These are phyloP conservation scores for Coffea eugenioides DNA, from an alignment of 257 asterid genomes.

Conservation along the genomic window DNA sequence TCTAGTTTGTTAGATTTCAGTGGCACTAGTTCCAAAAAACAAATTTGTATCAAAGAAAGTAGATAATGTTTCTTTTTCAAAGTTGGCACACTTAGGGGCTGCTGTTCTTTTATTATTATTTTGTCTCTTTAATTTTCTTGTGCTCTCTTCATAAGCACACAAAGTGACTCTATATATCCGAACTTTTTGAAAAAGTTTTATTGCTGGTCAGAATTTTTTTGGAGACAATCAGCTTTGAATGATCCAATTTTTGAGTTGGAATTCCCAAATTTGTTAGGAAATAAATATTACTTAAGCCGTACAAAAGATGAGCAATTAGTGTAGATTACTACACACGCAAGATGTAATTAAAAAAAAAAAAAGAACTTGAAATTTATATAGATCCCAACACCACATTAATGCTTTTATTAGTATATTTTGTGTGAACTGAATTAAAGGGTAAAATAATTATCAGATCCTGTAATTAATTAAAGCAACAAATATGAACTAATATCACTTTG, in stretches of 20 bases:
- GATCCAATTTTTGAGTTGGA: not conserved
- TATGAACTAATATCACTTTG: not conserved
- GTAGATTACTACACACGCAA: not conserved
- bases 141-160: not conserved
- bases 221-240: not conserved
- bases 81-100: not conserved
- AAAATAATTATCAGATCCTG: no score
- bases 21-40: not conserved
- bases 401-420: no score
- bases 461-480: no score
- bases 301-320: no score
- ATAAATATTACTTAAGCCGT: no score
- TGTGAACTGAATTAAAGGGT: no score
- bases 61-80: not conserved
- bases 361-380: not conserved
- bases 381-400: not conserved
- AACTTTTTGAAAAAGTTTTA: not conserved
- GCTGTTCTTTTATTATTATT: not conserved
- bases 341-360: no score
- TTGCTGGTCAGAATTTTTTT: not conserved
- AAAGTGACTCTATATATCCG: not conserved
- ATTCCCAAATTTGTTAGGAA: not conserved
- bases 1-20: no score
- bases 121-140: not conserved
- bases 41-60: not conserved